Percentiles rank a stretch among this genome's conserved stretches.
Conservation (phyloP, 768 basidiomycete species). For the Macrocybe gigantea region DNA sequence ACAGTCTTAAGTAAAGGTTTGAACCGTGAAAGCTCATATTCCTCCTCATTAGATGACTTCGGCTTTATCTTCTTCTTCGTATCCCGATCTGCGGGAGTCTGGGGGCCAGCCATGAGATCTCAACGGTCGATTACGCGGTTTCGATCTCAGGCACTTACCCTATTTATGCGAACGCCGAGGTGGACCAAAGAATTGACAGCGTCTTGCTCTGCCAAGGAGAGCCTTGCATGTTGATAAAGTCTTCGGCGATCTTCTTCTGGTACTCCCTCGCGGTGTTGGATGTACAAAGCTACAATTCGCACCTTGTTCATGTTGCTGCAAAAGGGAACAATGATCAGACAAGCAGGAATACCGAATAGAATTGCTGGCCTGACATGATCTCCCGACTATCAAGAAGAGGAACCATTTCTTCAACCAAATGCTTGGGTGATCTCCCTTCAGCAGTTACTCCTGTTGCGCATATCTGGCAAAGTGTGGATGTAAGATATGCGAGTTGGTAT, state of each 20-base stretch:
- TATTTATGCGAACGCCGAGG: constrained; percentile 77
- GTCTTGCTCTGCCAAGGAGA: constrained; percentile 87
- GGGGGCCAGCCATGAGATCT: neutral
- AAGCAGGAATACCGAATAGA: neutral
- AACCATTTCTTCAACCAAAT: constrained; percentile 97
- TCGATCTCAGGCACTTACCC: constrained; percentile 42
- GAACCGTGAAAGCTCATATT: constrained; percentile 94
- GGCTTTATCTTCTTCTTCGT: constrained; percentile 78
- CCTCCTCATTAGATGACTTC: constrained; percentile 73
- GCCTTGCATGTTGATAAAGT: constrained; percentile 89
- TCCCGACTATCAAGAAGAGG: constrained; percentile 86
- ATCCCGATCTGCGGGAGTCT: constrained; percentile 77
- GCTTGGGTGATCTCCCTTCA: constrained; percentile 93
- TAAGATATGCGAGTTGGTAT: neutral
- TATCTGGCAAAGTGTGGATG: constrained; percentile 44
- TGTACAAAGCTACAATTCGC: constrained; percentile 92
- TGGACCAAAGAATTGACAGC: constrained; percentile 82
- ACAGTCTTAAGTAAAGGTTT: constrained; percentile 79
- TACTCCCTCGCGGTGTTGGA: constrained; percentile 92
- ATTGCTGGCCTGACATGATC: constrained; percentile 53
- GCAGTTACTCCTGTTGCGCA: constrained; percentile 90
- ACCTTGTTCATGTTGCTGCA: constrained; percentile 86
- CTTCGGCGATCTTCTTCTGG: constrained; percentile 97
- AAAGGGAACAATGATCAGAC: constrained; percentile 1
- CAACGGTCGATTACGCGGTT: neutral